Percentiles rank a stretch among this genome's conserved stretches.
Conservation (phyloP, 163 green algal species). For the Coccomyxa subellipsoidea region DNA sequence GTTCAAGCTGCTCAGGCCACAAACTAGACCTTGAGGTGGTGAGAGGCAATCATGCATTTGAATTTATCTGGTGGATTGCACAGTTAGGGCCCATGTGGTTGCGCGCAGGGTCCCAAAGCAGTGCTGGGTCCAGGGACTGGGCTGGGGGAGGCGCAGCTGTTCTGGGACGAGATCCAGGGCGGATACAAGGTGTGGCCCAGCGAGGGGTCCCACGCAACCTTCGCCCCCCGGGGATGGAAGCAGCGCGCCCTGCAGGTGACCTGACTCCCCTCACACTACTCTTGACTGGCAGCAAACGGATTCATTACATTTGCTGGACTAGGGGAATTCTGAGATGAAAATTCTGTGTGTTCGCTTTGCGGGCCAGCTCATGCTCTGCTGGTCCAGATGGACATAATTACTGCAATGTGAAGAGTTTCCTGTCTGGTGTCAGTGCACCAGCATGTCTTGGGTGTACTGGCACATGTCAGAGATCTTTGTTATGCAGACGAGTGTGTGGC, state of each 20-base stretch:
- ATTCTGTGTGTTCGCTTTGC: background rate
- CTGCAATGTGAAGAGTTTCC: no score
- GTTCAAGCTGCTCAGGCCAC: no score
- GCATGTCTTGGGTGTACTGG: no score
- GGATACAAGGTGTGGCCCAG: constrained; percentile 46
- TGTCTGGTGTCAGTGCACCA: no score
- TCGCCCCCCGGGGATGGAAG: constrained; percentile 83
- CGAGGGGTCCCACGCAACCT: constrained; percentile 87
- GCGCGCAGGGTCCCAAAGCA: constrained; percentile 62
- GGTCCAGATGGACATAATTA: background rate
- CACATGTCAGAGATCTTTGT: no score
- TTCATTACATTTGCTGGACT: no score
- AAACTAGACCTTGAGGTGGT: background rate
- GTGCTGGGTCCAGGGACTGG: constrained; percentile 91
- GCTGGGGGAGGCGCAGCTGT: constrained; percentile 83
- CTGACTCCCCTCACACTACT: no score
- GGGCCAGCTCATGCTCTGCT: background rate
- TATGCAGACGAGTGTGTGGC: no score
- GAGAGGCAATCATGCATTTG: background rate
- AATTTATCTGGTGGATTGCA: background rate
- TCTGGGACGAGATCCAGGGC: constrained; percentile 69
- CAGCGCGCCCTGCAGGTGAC: constrained; percentile 67
- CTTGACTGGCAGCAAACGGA: no score
- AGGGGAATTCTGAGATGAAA: background rate
- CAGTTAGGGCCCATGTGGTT: background rate